These are phyloP conservation scores for Dioszegia hungarica DNA, from an alignment of 768 basidiomycete species.

Conservation along the genomic window DNA sequence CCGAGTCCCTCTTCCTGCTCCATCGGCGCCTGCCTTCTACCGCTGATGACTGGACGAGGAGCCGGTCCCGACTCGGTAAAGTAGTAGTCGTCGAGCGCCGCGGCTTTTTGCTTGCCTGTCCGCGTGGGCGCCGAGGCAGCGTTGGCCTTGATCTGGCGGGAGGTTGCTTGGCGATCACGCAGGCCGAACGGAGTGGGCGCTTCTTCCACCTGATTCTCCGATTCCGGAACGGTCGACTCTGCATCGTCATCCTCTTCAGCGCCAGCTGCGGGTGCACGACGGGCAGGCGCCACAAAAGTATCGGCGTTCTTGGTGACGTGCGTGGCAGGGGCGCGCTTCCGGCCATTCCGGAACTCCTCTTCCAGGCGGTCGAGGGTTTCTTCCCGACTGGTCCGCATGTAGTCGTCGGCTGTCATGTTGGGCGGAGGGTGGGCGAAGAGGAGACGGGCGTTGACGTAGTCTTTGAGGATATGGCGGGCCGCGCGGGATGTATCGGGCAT, in stretches of 20 bases:
- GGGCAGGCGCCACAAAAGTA: constrained; percentile 61
- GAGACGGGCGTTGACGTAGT: constrained; percentile 91
- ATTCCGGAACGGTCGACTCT: too few species aligned
- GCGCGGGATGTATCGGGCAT: constrained; percentile 95
- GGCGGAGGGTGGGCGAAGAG: constrained; percentile 85
- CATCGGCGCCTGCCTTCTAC: constrained; percentile 37
- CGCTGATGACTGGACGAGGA: constrained; percentile 63
- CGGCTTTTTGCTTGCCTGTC: constrained; percentile 51
- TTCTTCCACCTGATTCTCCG: not conserved
- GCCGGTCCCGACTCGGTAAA: constrained; percentile 62
- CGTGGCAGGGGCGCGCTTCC: constrained; percentile 82
- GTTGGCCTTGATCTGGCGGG: constrained; percentile 29
- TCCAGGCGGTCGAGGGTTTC: constrained; percentile 55
- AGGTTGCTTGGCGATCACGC: constrained; percentile 53
- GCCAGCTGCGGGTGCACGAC: constrained; percentile 38
- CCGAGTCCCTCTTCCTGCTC: constrained; percentile 57
- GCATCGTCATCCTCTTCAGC: constrained; percentile 10
- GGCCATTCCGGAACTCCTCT: constrained; percentile 55
- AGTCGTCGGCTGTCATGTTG: constrained; percentile 59
- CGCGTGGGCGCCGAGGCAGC: constrained; percentile 45
- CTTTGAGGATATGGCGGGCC: constrained; percentile 86
- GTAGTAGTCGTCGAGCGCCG: constrained; percentile 73
- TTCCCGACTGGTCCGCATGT: constrained; percentile 69
- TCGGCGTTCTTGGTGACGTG: constrained; percentile 78
- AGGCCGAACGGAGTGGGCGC: not conserved